Conservation (phyloP, 208 protist species). For the Acanthamoeba castellanii region DNA sequence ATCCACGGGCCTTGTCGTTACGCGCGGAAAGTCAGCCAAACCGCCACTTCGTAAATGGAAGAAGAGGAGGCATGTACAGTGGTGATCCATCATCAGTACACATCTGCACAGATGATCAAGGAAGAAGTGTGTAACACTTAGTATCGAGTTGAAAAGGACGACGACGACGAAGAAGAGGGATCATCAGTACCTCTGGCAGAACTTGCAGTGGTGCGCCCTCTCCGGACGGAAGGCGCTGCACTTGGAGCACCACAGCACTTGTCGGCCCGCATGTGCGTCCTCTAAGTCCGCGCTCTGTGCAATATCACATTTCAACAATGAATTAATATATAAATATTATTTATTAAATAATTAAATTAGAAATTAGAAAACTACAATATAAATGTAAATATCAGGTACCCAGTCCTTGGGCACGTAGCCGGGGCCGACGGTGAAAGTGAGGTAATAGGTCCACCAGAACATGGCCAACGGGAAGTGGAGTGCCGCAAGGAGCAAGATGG, state of each 20-base stretch:
- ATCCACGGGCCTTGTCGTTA: neutral
- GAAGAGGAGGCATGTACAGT: neutral
- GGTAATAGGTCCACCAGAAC: constrained; percentile 2
- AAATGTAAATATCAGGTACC: neutral
- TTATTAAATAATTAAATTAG: neutral
- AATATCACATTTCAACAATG: too few species aligned
- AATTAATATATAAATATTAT: neutral
- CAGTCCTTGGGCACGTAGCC: constrained; percentile 22
- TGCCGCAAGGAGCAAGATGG: neutral
- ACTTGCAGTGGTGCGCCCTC: constrained; percentile 15
- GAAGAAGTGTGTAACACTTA: neutral
- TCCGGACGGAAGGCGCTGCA: constrained; percentile 3
- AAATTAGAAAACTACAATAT: neutral
- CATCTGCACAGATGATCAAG: neutral
- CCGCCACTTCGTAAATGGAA: neutral
- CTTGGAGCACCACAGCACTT: constrained; percentile 6
- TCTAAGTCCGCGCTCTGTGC: neutral
- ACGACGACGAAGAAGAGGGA: too few species aligned
- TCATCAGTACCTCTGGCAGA: neutral
- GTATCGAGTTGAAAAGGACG: neutral
- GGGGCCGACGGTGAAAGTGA: neutral
- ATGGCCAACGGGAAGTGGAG: neutral
- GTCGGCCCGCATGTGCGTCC: neutral
- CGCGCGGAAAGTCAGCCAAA: neutral
- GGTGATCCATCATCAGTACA: constrained; percentile 40